Base-by-base conservation (phyloP, 2,329 filamentous ascomycete species). In the Hypocreales sp. region DNA sequence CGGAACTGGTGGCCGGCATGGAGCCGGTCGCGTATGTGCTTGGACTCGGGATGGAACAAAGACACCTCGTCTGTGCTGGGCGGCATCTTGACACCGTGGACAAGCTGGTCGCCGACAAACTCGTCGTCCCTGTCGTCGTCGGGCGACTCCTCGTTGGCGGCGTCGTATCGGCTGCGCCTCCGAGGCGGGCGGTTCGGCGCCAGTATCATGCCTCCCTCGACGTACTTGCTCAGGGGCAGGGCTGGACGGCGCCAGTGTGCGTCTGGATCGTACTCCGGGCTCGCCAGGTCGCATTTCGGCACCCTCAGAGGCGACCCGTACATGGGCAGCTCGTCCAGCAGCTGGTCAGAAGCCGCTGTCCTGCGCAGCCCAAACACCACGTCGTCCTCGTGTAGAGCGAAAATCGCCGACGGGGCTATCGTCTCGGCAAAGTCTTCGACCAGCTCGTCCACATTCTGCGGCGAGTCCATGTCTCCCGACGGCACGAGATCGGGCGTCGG, bases 1-100 rank as follows among this genome's bases (percentile, higher is more conserved):
- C 86, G 69, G 60, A 98, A 95, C 35, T 87, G 81, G 49, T 94
- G 86, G 7, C 81, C 80, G 8, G 83, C 81, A 46, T 94, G 83
- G 5, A 98, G 68, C 11, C 90, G 70, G 46, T 95, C 87, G 31
- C 87, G 72, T 22, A 94, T 84, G 29, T 76, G 68, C 50, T 87
- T 92, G 57, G 92, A 87, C 33, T 92, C 81, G 0, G 82, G 74
- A 35, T 81, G 74, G 53, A 98, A 98, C 1, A 98, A 59, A 2
- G 87, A 86, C 31, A 94, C 82, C 33, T 81, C 70, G 2, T 64
- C 71, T 37, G 78, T 76, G 36, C 79, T 71, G 0, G 84, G 75
- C 2, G 68, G 64, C 7, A 86, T 46, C 22, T 68, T 50, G 16
- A 57, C 46, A 5, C 53, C 49, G 5, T 58, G 53, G 3, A 59